Percentiles rank a stretch among this genome's conserved stretches.
phyloP scores from a whole-genome alignment of 2,329 filamentous ascomycete genomes.

The Alternaria infectoria region DNA sequence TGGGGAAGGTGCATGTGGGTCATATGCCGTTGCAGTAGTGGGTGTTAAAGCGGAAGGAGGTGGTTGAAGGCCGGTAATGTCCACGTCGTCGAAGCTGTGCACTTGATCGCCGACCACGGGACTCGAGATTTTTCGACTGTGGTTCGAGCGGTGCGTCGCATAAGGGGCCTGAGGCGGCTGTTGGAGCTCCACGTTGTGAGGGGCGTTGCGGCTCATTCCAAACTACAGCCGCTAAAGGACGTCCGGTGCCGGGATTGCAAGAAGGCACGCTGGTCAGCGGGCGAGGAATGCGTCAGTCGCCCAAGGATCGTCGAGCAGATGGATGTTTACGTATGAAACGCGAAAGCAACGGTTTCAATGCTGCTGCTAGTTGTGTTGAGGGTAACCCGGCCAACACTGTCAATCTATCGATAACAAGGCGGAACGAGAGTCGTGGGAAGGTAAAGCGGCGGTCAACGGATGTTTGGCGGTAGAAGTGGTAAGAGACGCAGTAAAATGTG shows the following conservation, averaged over 20 bases:
- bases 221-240: slow-evolving; percentile 18
- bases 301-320: slow-evolving; percentile 21
- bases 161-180: slow-evolving; percentile 32
- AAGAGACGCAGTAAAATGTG: slow-evolving; percentile 19
- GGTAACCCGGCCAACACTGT: slow-evolving; percentile 21
- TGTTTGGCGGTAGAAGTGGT: slow-evolving; percentile 11
- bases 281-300: slow-evolving; percentile 30
- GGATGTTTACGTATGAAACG: slow-evolving; percentile 36
- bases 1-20: slow-evolving; percentile 40
- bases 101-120: slow-evolving; percentile 26
- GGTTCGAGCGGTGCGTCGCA: slow-evolving; percentile 38
- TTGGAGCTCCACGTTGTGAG: slow-evolving; percentile 24
- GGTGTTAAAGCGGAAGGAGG: slow-evolving; percentile 45
- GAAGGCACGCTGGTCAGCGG: slow-evolving; percentile 18
- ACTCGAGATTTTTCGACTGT: slow-evolving; percentile 32
- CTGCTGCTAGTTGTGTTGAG: slow-evolving; percentile 1
- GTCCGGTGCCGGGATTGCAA: slow-evolving; percentile 4
- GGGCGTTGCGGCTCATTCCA: slow-evolving; percentile 30
- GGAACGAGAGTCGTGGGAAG: slow-evolving; percentile 12
- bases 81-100: slow-evolving; percentile 41
- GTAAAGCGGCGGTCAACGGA: slow-evolving; percentile 20
- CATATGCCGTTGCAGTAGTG: slow-evolving; percentile 38
- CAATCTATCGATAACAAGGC: slow-evolving; percentile 21
- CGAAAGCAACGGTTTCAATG: slow-evolving; percentile 21
- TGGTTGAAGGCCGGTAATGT: slow-evolving; percentile 36